A percentile compares a stretch with the other conserved stretches of the same genome.
These are phyloP conservation scores for Rhodosporidiobolus odoratus DNA, from an alignment of 768 basidiomycete genomes.

Conservation along the genomic window DNA sequence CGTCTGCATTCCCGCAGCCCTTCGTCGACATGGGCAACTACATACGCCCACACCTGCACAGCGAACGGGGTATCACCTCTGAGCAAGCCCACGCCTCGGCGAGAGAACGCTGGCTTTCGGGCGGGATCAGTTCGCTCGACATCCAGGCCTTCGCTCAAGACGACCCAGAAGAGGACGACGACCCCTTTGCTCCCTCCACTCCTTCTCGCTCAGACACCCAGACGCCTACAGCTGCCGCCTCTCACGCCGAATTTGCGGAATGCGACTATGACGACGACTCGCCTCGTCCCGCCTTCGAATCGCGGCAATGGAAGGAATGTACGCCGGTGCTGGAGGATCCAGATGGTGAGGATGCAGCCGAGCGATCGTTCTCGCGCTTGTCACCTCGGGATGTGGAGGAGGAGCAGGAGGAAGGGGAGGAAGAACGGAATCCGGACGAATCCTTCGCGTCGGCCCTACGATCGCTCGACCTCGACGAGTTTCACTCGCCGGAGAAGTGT, in stretches of 20 bases:
- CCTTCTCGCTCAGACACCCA: background rate
- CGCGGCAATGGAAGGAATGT: slow-evolving; percentile 8
- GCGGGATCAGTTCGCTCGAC: background rate
- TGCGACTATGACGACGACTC: background rate
- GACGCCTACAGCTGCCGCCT: background rate
- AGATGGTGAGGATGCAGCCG: background rate
- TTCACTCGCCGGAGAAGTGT: background rate
- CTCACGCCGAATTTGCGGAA: background rate
- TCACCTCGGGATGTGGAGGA: background rate
- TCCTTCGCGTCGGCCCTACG: background rate
- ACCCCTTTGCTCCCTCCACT: background rate
- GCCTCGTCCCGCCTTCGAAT: background rate
- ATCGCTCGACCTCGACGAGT: background rate
- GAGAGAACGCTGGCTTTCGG: background rate
- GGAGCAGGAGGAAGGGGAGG: background rate
- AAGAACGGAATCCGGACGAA: background rate
- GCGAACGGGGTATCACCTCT: slow-evolving; percentile 7
- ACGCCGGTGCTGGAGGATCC: slow-evolving; percentile 4
- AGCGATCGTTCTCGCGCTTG: background rate
- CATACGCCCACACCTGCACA: background rate
- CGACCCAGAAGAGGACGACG: background rate
- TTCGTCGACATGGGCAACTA: slow-evolving; percentile 13
- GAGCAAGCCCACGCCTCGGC: background rate
- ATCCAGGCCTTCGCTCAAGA: background rate
- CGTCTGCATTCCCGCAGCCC: background rate